Evolutionary conservation across 257 asterid genomes (phyloP).

Genomic region (Nyctanthes arbortristis): DNA sequence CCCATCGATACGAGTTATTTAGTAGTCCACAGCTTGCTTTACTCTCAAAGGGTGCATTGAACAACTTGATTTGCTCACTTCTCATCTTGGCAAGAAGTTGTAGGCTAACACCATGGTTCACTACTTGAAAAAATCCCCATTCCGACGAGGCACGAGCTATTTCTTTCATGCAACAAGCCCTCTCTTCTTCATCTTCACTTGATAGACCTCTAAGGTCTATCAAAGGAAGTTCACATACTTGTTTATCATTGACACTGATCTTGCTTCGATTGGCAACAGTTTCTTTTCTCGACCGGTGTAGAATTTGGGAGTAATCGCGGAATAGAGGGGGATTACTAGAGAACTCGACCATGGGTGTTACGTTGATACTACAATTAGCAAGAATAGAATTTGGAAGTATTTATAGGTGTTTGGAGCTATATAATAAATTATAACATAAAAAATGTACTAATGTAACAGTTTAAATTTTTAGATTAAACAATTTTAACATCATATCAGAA

Average conservation of each 20-base stretch:
- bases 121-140: constrained; percentile 78
- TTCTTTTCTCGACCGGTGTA: neutral
- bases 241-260: neutral
- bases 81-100: constrained; percentile 44
- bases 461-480: too few relatives aligned
- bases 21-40: constrained; percentile 50
- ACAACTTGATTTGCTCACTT: constrained; percentile 46
- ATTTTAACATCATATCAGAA: too few relatives aligned
- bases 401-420: too few relatives aligned
- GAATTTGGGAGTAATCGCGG: constrained; percentile 15
- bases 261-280: neutral
- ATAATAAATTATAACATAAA: too few relatives aligned
- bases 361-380: too few relatives aligned
- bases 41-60: constrained; percentile 44
- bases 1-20: constrained; percentile 74
- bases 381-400: neutral
- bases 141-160: constrained; percentile 56
- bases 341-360: constrained; percentile 18
- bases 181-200: constrained; percentile 24
- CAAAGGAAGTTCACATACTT: constrained; percentile 40
- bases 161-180: constrained; percentile 27
- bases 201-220: constrained; percentile 40
- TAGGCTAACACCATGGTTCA: constrained; percentile 60
- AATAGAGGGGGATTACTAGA: constrained; percentile 39
- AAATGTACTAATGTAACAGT: too few relatives aligned